These are phyloP conservation scores for Pseudopithomyces chartarum DNA, from an alignment of 2,329 filamentous ascomycete genomes.

Conservation along the genomic window DNA sequence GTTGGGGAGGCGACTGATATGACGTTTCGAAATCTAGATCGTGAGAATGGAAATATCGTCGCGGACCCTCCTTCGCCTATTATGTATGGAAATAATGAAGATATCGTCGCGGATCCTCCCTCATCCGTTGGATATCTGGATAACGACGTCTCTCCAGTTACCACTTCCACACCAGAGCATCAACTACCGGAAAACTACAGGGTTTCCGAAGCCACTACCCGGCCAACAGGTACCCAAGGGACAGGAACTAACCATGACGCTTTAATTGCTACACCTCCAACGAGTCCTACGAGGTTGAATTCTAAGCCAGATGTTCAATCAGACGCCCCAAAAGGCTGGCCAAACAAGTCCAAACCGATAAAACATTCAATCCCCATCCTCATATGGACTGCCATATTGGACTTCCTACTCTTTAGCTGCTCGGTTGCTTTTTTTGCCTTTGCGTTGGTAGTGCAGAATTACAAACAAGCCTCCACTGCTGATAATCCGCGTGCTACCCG, in stretches of 20 bases:
- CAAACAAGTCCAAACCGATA: neutral
- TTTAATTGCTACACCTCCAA: neutral
- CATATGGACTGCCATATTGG: neutral
- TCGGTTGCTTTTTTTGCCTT: neutral
- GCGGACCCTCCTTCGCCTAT: too few species aligned
- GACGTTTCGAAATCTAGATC: neutral
- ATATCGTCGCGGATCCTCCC: neutral
- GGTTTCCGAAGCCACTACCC: neutral
- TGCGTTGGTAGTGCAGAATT: neutral
- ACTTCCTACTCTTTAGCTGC: neutral
- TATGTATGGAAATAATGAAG: too few species aligned
- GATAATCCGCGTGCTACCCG: neutral
- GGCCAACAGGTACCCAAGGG: neutral
- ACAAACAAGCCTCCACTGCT: neutral
- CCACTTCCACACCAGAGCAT: neutral
- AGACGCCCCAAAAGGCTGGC: neutral
- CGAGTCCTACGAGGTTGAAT: neutral
- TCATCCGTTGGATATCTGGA: neutral
- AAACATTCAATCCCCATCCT: neutral
- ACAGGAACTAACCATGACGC: neutral
- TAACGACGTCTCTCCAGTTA: neutral
- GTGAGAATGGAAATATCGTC: too few species aligned
- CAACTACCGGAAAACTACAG: neutral
- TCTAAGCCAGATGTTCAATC: neutral
- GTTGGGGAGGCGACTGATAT: neutral